These are phyloP conservation scores for Diaporthe ampelina DNA, from an alignment of 2,329 filamentous ascomycete genomes.

Conservation along the genomic window DNA sequence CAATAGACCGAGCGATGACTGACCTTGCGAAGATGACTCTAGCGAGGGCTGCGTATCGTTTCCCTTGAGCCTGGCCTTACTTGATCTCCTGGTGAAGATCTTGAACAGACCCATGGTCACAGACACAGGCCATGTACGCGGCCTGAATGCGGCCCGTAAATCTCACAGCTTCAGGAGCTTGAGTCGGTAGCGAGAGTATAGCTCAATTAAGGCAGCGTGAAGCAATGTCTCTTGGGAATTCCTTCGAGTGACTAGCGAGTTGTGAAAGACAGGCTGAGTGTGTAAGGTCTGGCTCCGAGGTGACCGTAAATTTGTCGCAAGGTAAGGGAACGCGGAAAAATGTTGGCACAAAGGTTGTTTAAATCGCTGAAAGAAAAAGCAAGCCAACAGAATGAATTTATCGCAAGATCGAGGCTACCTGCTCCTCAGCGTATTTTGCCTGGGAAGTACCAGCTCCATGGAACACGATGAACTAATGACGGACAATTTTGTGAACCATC, in stretches of 20 bases:
- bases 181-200: neutral
- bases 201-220: neutral
- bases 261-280: neutral
- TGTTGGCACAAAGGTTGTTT: conserved; percentile 14
- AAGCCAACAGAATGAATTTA: neutral
- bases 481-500: conserved; percentile 20
- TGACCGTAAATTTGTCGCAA: neutral
- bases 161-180: neutral
- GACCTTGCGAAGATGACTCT: conserved; percentile 20
- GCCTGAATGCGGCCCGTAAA: neutral
- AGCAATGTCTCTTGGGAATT: neutral
- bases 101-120: conserved; percentile 53
- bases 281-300: neutral
- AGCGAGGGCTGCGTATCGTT: neutral
- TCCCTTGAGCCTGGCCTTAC: conserved; percentile 38
- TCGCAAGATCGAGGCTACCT: neutral
- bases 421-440: neutral
- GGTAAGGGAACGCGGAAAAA: neutral
- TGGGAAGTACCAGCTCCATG: conserved; percentile 16
- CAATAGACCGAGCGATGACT: neutral
- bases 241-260: neutral
- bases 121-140: conserved; percentile 28
- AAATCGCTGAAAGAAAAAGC: conserved; percentile 8
- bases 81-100: conserved; percentile 51
- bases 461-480: neutral